Conservation (phyloP, 176 grass and related monocot species). For the Stipa capillata region DNA sequence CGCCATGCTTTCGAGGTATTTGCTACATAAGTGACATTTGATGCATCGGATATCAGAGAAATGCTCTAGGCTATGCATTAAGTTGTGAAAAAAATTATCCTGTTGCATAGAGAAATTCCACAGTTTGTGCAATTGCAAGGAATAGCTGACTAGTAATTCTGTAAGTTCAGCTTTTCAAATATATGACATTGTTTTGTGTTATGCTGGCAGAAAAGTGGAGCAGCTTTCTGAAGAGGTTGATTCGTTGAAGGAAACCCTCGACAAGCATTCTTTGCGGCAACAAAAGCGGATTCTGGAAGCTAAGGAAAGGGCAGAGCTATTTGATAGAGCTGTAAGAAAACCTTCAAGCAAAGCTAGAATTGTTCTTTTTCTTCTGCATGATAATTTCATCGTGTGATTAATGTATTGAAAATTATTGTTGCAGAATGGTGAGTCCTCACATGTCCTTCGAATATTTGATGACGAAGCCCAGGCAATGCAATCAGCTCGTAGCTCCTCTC, state of each 20-base stretch:
- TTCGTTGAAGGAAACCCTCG: conserved; percentile 72
- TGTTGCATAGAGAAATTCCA: not conserved
- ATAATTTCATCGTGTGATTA: not conserved
- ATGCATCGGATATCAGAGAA: not conserved
- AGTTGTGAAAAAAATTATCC: not conserved
- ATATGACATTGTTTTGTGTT: conserved; percentile 22
- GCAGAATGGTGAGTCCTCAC: conserved; percentile 82
- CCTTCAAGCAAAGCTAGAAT: not conserved
- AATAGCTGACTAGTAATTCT: not conserved
- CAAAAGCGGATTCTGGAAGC: conserved; percentile 62
- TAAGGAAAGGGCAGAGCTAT: conserved; percentile 68
- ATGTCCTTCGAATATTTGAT: conserved; percentile 78
- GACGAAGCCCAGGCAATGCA: conserved; percentile 84
- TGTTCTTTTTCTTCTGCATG: not conserved
- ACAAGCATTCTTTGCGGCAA: conserved; percentile 55
- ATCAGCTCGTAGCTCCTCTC: conserved; percentile 59
- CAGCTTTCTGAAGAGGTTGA: conserved; percentile 77
- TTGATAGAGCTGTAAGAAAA: conserved; percentile 63
- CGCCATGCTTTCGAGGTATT: not conserved
- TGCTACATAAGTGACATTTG: not conserved
- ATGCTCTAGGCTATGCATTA: not conserved
- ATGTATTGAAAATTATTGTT: not conserved
- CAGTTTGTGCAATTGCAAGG: not conserved
- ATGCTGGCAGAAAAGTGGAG: conserved; percentile 81
- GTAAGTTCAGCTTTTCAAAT: not conserved